These are phyloP conservation scores for Phylloporus scabripes DNA, from an alignment of 768 basidiomycete species.

Conservation along the genomic window DNA sequence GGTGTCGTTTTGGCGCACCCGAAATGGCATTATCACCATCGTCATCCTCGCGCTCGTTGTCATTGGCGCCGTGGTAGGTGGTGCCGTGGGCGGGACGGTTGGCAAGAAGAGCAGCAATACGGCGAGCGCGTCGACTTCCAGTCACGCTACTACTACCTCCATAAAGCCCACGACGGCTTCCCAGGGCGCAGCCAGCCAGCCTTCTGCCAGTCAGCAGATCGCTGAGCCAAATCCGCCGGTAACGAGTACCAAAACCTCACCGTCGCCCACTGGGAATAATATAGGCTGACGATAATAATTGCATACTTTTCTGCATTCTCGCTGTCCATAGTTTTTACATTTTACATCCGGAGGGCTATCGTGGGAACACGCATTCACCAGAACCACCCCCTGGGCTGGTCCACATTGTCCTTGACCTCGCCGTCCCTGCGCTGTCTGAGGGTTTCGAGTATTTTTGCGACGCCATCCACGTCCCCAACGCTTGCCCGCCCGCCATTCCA, in stretches of 20 bases:
- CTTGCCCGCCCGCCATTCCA: constrained; percentile 63
- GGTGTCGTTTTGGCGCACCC: constrained; percentile 46
- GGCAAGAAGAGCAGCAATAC: constrained; percentile 26
- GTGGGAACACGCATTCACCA: constrained; percentile 21
- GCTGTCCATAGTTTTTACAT: not conserved
- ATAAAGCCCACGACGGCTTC: not conserved
- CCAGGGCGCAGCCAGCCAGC: not conserved
- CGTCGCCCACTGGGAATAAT: not conserved
- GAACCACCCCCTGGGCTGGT: constrained; percentile 51
- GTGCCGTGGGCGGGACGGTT: constrained; percentile 50
- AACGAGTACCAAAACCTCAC: not conserved
- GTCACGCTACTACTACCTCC: not conserved
- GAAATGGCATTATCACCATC: constrained; percentile 38
- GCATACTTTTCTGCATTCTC: not conserved
- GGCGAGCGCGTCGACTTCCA: too few relatives aligned
- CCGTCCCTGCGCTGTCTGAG: constrained; percentile 65
- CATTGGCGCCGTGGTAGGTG: constrained; percentile 51
- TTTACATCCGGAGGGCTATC: not conserved
- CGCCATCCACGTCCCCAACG: constrained; percentile 65
- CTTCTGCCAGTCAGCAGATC: not conserved
- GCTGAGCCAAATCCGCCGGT: not conserved
- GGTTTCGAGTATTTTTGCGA: constrained; percentile 59
- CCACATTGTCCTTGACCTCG: constrained; percentile 37
- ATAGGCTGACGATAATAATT: not conserved
- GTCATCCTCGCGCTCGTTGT: constrained; percentile 36